Conservation (phyloP, 805 yeast species). For the Ogataea ramenticola region DNA sequence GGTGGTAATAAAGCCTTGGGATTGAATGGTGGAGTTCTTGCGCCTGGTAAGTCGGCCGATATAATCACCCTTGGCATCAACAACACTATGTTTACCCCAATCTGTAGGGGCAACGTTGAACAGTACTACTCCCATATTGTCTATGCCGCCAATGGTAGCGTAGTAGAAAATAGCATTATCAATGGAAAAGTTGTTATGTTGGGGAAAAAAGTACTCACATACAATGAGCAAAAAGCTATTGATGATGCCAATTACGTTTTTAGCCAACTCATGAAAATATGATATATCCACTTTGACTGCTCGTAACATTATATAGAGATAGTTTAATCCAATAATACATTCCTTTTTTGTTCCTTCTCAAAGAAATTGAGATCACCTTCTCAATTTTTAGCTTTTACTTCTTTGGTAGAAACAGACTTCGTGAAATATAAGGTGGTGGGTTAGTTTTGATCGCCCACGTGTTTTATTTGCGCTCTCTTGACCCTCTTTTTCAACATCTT, state of each 20-base stretch:
- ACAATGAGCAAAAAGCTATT: conserved; percentile 1
- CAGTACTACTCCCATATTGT: conserved; percentile 4
- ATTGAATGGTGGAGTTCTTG: conserved; percentile 1
- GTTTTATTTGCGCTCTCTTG: too few species aligned
- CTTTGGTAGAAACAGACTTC: too few species aligned
- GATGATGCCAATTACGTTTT: neutral
- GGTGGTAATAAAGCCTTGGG: conserved; percentile 2
- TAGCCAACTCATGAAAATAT: neutral
- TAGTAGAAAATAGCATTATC: conserved; percentile 1
- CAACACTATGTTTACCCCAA: conserved; percentile 2
- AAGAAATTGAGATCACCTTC: too few species aligned
- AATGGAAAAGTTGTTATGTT: conserved; percentile 3
- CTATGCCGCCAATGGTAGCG: conserved; percentile 3
- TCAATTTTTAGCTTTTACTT: too few species aligned
- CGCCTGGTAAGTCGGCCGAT: conserved; percentile 3
- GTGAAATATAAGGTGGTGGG: too few species aligned
- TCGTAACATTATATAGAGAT: too few species aligned
- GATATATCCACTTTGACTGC: too few species aligned
- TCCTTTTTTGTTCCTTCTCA: too few species aligned
- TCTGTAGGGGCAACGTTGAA: conserved; percentile 1
- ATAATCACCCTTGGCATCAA: conserved; percentile 2
- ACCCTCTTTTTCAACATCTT: too few species aligned
- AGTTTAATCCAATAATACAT: too few species aligned
- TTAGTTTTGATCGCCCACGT: too few species aligned
- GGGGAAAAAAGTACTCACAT: neutral